Conservation (phyloP, 495 filamentous ascomycete species). For the Trichoderma parareesei region DNA sequence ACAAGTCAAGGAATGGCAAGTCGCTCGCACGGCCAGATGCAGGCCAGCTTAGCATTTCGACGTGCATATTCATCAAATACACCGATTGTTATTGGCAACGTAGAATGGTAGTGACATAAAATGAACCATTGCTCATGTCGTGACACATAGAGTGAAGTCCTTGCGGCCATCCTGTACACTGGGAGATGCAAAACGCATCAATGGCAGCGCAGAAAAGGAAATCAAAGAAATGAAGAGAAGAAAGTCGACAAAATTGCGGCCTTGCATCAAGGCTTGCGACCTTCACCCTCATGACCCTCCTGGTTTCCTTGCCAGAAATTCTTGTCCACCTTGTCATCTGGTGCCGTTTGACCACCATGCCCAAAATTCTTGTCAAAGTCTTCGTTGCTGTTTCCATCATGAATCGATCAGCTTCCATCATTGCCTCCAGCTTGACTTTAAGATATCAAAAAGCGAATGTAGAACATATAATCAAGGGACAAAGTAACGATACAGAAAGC, state of each 20-base stretch:
- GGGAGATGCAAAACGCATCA: not conserved
- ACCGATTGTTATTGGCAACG: not conserved
- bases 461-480: no score
- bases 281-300: not conserved
- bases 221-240: not conserved
- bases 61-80: not conserved
- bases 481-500: no score
- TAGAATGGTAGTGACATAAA: not conserved
- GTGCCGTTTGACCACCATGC: slow-evolving; percentile 28
- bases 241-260: not conserved
- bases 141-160: not conserved
- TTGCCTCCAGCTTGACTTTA: not conserved
- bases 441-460: no score
- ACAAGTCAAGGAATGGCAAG: no score
- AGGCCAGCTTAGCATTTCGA: not conserved
- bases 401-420: not conserved
- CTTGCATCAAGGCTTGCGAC: not conserved
- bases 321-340: slow-evolving; percentile 40
- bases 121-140: not conserved
- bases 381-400: slow-evolving; percentile 35
- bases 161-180: not conserved
- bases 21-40: no score
- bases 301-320: slow-evolving; percentile 34
- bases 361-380: slow-evolving; percentile 45
- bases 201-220: not conserved